Conservation (phyloP, 164 flowering plant genomes). For the Amborella trichopoda region DNA sequence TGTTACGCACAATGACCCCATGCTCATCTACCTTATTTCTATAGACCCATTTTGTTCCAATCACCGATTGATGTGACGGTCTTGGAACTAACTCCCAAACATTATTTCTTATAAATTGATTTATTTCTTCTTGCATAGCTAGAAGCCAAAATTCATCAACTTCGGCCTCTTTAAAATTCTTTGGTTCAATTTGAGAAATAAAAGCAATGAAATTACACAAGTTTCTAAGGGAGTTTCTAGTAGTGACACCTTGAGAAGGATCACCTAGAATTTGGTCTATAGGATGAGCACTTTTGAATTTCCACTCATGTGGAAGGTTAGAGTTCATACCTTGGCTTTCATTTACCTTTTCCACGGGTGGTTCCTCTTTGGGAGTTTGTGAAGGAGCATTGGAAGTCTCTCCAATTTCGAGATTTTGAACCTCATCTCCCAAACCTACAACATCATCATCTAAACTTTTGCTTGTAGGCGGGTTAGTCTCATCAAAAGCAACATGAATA, state of each 20-base stretch:
- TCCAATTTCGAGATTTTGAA: neutral
- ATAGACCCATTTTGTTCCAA: constrained; percentile 1
- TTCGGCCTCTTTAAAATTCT: neutral
- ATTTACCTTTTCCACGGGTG: neutral
- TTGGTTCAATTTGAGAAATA: neutral
- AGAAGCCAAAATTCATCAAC: neutral
- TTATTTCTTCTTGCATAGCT: neutral
- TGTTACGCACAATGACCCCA: neutral
- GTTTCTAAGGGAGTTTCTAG: neutral
- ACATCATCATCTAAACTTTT: neutral
- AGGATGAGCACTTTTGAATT: neutral
- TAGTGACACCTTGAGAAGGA: neutral
- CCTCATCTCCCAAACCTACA: neutral
- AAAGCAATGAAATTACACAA: neutral
- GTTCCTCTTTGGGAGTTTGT: neutral
- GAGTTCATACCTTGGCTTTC: neutral
- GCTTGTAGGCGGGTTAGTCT: neutral
- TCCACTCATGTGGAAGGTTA: neutral
- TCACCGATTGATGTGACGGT: neutral
- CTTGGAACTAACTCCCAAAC: neutral
- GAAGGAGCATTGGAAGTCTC: neutral
- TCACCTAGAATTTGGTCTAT: neutral
- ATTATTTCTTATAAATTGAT: neutral
- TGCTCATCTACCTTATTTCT: neutral
- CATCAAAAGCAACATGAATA: neutral